Percentiles rank a stretch among this genome's conserved stretches.
Conservation (phyloP, 164 flowering plant species). For the Chimonanthus praecox region DNA sequence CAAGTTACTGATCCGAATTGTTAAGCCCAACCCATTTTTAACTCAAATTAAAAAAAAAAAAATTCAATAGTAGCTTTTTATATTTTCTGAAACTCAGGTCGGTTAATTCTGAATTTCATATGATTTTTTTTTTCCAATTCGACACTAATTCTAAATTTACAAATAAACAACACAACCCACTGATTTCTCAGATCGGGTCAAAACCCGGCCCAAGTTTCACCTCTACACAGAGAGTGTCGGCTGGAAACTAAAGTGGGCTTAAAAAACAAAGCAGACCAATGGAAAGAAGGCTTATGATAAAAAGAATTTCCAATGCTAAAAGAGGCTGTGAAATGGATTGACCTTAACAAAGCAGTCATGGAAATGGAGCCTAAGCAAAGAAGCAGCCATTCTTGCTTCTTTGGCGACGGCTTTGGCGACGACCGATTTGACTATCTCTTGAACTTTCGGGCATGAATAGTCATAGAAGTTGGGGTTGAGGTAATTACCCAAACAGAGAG, state of each 20-base stretch:
- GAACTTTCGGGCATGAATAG: conserved; percentile 68
- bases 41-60: too few relatives aligned
- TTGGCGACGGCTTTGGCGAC: conserved; percentile 63
- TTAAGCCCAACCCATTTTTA: too few relatives aligned
- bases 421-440: conserved; percentile 57
- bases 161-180: background rate
- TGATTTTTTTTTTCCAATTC: too few relatives aligned
- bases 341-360: conserved; percentile 33
- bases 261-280: background rate
- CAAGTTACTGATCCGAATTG: too few relatives aligned
- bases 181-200: too few relatives aligned
- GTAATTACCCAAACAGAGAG: conserved; percentile 9
- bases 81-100: too few relatives aligned
- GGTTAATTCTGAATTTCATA: too few relatives aligned
- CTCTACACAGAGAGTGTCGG: background rate
- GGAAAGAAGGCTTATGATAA: background rate
- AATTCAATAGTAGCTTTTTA: too few relatives aligned
- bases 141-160: background rate
- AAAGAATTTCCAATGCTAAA: background rate
- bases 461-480: conserved; percentile 80
- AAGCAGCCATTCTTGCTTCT: conserved; percentile 39
- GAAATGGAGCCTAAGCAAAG: conserved; percentile 30
- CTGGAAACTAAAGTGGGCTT: background rate
- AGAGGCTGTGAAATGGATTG: background rate
- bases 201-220: background rate